phyloP scores from a whole-genome alignment of 139 green algal species.

The Ettlia oleoabundans region DNA sequence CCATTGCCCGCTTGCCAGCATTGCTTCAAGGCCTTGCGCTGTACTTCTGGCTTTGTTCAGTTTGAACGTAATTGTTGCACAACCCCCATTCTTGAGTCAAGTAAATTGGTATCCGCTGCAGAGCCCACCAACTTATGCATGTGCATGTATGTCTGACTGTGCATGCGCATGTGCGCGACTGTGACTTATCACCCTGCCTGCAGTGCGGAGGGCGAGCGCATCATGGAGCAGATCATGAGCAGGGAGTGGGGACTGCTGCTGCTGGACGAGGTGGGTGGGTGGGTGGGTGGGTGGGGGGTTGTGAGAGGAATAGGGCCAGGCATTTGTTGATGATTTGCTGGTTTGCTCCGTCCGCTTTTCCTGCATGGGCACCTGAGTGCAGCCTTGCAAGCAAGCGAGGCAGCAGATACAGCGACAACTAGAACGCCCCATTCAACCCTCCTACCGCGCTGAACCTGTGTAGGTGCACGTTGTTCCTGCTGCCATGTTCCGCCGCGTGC shows the following conservation, averaged over 20 bases:
- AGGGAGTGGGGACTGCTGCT: slow-evolving; percentile 97
- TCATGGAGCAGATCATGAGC: slow-evolving; percentile 77
- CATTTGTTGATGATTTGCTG: background rate
- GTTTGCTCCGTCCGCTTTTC: background rate
- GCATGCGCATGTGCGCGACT: no score
- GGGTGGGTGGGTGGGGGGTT: background rate
- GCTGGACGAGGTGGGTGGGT: slow-evolving; percentile 83
- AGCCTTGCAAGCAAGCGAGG: background rate
- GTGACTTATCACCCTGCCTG: background rate
- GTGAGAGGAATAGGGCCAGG: background rate
- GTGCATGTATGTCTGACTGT: background rate
- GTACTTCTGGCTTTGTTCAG: no score
- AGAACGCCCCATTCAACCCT: background rate
- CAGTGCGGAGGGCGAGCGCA: slow-evolving; percentile 30
- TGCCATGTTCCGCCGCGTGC: slow-evolving; percentile 94
- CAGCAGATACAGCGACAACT: no score
- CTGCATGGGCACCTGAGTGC: background rate
- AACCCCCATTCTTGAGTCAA: no score
- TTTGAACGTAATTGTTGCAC: no score
- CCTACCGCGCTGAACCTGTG: background rate
- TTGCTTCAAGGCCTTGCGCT: no score
- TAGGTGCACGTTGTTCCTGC: slow-evolving; percentile 97
- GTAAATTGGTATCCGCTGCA: no score
- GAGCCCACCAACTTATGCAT: background rate
- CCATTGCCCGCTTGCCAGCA: no score